These are phyloP conservation scores for Solanum peruvianum DNA, from an alignment of 257 asterid genomes.

Conservation along the genomic window DNA sequence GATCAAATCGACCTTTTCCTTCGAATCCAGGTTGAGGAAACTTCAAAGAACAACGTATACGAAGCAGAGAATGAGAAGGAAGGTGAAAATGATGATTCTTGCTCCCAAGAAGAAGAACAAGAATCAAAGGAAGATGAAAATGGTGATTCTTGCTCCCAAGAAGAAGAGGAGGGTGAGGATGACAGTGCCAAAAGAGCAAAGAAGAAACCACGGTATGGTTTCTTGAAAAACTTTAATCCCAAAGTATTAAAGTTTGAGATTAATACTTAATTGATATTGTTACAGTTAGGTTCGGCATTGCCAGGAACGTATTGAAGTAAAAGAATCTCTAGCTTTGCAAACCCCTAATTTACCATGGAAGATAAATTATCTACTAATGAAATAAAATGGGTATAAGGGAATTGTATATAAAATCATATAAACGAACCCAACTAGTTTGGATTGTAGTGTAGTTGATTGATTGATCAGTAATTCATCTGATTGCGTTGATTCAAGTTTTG, in stretches of 20 bases:
- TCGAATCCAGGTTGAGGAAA: not conserved
- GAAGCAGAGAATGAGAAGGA: not conserved
- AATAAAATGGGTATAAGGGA: not conserved
- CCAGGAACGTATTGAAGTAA: not conserved
- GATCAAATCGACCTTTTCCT: conserved; percentile 29
- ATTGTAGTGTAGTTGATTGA: not conserved
- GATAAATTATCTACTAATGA: not conserved
- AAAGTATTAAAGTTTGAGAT: not conserved
- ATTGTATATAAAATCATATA: not conserved
- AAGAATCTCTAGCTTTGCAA: not conserved
- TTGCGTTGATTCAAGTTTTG: not conserved
- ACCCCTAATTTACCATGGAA: not conserved
- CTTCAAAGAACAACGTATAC: conserved; percentile 2
- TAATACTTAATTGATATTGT: not conserved
- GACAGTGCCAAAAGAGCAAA: not conserved
- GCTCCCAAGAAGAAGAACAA: not conserved
- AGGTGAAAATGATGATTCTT: not conserved
- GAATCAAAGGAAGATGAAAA: not conserved
- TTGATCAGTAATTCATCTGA: not conserved
- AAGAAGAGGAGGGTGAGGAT: conserved; percentile 5
- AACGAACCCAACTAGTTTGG: not conserved
- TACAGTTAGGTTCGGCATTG: not conserved
- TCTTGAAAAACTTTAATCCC: not conserved
- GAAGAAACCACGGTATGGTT: conserved; percentile 8
- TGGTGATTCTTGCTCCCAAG: not conserved